These are phyloP conservation scores for Galerina marginata DNA, from an alignment of 768 basidiomycete genomes.

Conservation along the genomic window DNA sequence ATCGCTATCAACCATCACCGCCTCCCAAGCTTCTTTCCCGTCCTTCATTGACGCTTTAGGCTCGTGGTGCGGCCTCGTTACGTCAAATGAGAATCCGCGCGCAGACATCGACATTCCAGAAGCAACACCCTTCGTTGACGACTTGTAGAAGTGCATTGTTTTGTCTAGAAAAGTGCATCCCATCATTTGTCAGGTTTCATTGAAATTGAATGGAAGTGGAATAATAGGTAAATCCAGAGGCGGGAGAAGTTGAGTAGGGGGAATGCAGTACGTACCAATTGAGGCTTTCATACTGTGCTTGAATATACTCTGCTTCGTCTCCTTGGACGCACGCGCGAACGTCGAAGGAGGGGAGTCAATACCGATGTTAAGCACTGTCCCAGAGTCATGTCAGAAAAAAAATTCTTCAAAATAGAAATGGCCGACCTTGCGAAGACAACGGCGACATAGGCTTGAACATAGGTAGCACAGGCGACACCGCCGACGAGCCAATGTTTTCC, in stretches of 20 bases:
- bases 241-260: neutral
- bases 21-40: slow-evolving; percentile 30
- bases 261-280: slow-evolving; percentile 56
- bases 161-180: slow-evolving; percentile 53
- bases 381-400: slow-evolving; percentile 4
- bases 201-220: neutral
- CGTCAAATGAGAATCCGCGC: slow-evolving; percentile 46
- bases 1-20: slow-evolving; percentile 15
- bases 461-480: slow-evolving; percentile 31
- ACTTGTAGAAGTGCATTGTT: slow-evolving; percentile 70
- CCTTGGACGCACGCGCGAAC: slow-evolving; percentile 27
- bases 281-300: slow-evolving; percentile 78
- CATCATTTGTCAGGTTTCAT: neutral
- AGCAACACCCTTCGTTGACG: slow-evolving; percentile 55
- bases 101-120: slow-evolving; percentile 49
- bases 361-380: slow-evolving; percentile 27
- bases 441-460: slow-evolving; percentile 34
- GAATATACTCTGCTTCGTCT: slow-evolving; percentile 45
- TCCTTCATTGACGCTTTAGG: slow-evolving; percentile 20
- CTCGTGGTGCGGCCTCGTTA: slow-evolving; percentile 28
- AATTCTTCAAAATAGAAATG: neutral
- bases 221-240: neutral
- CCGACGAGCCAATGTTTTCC: slow-evolving; percentile 29
- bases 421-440: slow-evolving; percentile 32
- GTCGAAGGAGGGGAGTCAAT: slow-evolving; percentile 28